Percentiles rank a stretch among this genome's conserved stretches.
These are phyloP conservation scores for Bipolaris sorokiniana DNA, from an alignment of 2,329 filamentous ascomycete genomes.

Conservation along the genomic window DNA sequence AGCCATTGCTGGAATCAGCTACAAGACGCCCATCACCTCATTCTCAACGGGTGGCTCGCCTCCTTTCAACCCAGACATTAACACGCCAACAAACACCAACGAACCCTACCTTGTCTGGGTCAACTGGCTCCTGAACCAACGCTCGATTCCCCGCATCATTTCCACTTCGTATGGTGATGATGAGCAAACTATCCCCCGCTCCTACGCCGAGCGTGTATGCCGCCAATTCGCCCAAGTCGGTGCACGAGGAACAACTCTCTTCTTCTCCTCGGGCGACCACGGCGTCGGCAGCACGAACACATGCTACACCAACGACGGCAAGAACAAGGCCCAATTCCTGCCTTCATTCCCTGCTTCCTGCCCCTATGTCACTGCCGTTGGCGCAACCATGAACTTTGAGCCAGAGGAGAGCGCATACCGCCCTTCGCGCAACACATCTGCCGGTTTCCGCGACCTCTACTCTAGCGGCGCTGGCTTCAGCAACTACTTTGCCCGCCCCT, in stretches of 20 bases:
- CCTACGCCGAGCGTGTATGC: slow-evolving; percentile 68
- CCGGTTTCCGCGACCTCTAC: slow-evolving; percentile 57
- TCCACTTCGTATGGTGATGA: slow-evolving; percentile 71
- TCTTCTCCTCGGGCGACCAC: slow-evolving; percentile 68
- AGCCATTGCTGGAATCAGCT: slow-evolving; percentile 63
- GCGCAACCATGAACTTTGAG: slow-evolving; percentile 61
- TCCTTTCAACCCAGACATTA: slow-evolving; percentile 58
- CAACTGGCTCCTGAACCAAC: slow-evolving; percentile 62
- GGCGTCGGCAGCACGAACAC: slow-evolving; percentile 60
- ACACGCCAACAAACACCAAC: slow-evolving; percentile 61
- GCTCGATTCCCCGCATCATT: slow-evolving; percentile 66
- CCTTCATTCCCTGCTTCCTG: slow-evolving; percentile 71
- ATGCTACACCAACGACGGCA: slow-evolving; percentile 66
- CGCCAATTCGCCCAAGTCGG: slow-evolving; percentile 69
- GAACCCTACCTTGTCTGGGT: slow-evolving; percentile 72
- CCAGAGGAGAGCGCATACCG: slow-evolving; percentile 61
- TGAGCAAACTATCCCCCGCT: slow-evolving; percentile 66
- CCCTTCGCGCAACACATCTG: slow-evolving; percentile 29
- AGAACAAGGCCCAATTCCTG: slow-evolving; percentile 61
- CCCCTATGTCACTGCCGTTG: slow-evolving; percentile 71
- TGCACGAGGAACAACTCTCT: slow-evolving; percentile 69
- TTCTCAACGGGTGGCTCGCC: slow-evolving; percentile 66
- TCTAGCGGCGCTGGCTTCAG: slow-evolving; percentile 60
- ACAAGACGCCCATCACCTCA: slow-evolving; percentile 61
- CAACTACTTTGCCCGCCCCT: slow-evolving; percentile 55